Evolutionary conservation across 306 rosid species (phyloP), one percentile per base, ranked within the genome.

Genomic region (Pterocarpus macrocarpus): DNA sequence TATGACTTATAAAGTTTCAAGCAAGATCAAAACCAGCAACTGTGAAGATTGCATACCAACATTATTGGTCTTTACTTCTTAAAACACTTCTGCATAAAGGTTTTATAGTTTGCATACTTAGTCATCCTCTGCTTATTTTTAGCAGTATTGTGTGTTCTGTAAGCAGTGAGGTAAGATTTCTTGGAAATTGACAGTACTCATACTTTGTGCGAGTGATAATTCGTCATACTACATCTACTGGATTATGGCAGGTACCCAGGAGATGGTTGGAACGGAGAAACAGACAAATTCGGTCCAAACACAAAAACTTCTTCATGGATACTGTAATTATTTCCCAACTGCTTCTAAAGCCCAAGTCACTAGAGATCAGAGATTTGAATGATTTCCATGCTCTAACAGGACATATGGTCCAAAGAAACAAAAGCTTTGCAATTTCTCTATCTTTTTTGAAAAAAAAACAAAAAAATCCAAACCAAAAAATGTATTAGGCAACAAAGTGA

Each of bases 391-490:
- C 28, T 35, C 34, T 7, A 34, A 76, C 4, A 52, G 49, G 74
- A 35, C 11, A 53, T 28, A n/a, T 9, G 22, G 41, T 49, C 15
- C 5, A 32, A 68, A 76, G 28, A 78, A 78, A 80, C 36, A 80
- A 66, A 64, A 30, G 33, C 57, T 52, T 73, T 55, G 8, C 12
- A 71, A 77, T 5, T 7, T 57, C 28, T 38, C 16, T 22, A 72
- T 49, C 12, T 9, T 62, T 7, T 28, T 56, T 64, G 50, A 22
- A 22, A 22, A 22, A 22, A 22, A 22, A 22, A 0, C n/a, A 4
- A 53, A 8, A 59, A 69, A 5, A 36, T 16, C 34, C 16, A 55
- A 34, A 75, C 57, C 52, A 45, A 69, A 69, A 12, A 39, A 14
- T 28, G 35, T 39, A 35, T 13, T 14, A 39, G 36, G 68, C 39